These are phyloP conservation scores for Russula compacta DNA, from an alignment of 768 basidiomycete genomes.

Conservation along the genomic window DNA sequence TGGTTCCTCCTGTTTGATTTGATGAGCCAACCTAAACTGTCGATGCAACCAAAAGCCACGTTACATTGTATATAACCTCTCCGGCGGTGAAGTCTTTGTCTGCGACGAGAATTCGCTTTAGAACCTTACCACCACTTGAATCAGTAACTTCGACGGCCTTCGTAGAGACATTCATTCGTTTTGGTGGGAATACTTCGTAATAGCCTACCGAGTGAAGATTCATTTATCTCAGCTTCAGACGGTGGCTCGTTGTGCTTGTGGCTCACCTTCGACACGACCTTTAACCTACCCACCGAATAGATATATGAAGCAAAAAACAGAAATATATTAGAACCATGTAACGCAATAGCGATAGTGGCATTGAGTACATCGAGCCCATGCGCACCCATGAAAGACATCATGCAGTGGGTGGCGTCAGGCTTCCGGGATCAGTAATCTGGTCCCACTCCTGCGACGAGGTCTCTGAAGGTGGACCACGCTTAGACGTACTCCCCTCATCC, in stretches of 20 bases:
- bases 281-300: constrained; percentile 41
- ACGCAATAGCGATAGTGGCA: constrained; percentile 23
- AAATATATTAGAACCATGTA: constrained; percentile 49
- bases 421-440: constrained; percentile 68
- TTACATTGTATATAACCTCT: constrained; percentile 70
- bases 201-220: constrained; percentile 45
- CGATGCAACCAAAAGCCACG: background rate
- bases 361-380: constrained; percentile 13
- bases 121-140: constrained; percentile 28
- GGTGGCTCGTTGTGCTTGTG: constrained; percentile 8
- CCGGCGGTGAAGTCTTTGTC: constrained; percentile 60
- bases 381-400: constrained; percentile 22
- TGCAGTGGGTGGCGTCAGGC: constrained; percentile 37
- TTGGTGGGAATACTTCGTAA: constrained; percentile 68
- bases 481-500: constrained; percentile 43
- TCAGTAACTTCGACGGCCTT: constrained; percentile 29
- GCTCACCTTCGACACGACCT: constrained; percentile 68
- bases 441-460: constrained; percentile 90
- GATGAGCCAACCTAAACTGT: background rate
- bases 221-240: constrained; percentile 21
- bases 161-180: constrained; percentile 58
- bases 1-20: constrained; percentile 54
- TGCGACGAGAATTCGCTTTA: constrained; percentile 43
- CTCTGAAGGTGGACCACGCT: constrained; percentile 70
- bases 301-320: constrained; percentile 29